Conservation (phyloP, 2,329 filamentous ascomycete genomes). For the Diaporthe batatas region DNA sequence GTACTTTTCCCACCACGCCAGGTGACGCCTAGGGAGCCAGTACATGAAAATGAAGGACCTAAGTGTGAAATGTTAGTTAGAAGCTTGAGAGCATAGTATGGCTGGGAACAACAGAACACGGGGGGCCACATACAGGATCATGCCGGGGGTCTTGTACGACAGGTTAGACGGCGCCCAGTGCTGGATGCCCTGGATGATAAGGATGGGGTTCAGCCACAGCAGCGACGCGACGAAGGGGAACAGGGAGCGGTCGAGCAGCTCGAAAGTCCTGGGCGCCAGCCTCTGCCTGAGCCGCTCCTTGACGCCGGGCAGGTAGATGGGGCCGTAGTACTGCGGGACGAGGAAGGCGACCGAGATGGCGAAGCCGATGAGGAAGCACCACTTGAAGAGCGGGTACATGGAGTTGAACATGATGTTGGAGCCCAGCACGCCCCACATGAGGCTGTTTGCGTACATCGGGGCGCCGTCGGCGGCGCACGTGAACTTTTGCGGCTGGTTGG, state of each 20-base stretch:
- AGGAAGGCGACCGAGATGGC: constrained; percentile 54
- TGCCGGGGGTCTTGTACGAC: constrained; percentile 58
- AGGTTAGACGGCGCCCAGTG: constrained; percentile 60
- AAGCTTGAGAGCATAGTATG: too few relatives aligned
- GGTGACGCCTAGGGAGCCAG: constrained; percentile 54
- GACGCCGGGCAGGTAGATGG: constrained; percentile 52
- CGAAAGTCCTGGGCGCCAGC: constrained; percentile 51
- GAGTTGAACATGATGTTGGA: constrained; percentile 56
- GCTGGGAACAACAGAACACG: too few relatives aligned
- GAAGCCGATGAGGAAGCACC: constrained; percentile 59
- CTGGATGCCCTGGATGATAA: constrained; percentile 58
- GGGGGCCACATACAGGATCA: constrained; percentile 49
- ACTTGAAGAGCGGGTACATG: constrained; percentile 58
- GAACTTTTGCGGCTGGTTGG: constrained; percentile 47
- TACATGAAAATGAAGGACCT: constrained; percentile 58
- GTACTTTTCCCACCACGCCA: constrained; percentile 60
- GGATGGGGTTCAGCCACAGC: constrained; percentile 57
- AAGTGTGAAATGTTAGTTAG: too few relatives aligned
- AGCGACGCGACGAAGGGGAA: constrained; percentile 56
- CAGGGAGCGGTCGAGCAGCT: constrained; percentile 52
- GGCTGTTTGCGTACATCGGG: constrained; percentile 50
- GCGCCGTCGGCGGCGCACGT: constrained; percentile 44
- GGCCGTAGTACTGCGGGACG: constrained; percentile 51
- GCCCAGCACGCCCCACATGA: constrained; percentile 55
- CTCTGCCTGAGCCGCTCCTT: constrained; percentile 49